phyloP scores from a whole-genome alignment of 441 rosid genomes.

The Syzygium malaccense region DNA sequence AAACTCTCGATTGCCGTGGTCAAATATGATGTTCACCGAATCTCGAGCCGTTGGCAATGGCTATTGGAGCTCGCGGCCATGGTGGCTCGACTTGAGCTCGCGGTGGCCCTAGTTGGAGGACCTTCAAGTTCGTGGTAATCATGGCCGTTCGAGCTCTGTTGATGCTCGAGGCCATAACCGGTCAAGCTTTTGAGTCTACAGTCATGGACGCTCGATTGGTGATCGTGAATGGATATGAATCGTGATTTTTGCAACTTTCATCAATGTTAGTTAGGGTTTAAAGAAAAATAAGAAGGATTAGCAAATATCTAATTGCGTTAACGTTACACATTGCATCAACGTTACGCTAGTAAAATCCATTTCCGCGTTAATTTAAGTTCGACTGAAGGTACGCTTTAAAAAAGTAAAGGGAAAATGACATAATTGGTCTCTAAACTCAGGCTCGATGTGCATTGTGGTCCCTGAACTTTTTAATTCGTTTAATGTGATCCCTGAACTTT shows the following conservation, averaged over 20 bases:
- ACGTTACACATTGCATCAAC: too few relatives aligned
- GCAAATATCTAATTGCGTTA: neutral
- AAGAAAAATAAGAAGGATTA: neutral
- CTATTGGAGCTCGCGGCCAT: neutral
- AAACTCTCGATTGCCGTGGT: neutral
- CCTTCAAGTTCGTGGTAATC: neutral
- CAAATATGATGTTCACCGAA: neutral
- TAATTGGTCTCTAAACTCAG: too few relatives aligned
- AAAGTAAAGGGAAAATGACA: too few relatives aligned
- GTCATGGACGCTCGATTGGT: neutral
- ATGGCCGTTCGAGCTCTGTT: neutral
- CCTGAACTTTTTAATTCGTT: too few relatives aligned
- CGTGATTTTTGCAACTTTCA: neutral
- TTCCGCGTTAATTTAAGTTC: too few relatives aligned
- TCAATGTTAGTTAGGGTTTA: neutral
- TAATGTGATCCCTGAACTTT: too few relatives aligned
- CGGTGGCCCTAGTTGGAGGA: neutral
- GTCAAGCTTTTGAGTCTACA: neutral
- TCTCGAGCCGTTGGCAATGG: neutral
- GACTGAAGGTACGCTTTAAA: too few relatives aligned
- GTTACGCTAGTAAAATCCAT: too few relatives aligned
- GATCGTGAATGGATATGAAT: neutral
- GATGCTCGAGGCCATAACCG: too few relatives aligned
- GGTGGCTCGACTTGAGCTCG: neutral
- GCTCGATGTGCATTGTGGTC: too few relatives aligned